phyloP scores from a whole-genome alignment of 2,329 filamentous ascomycete genomes.

The Verticillium alfalfae region DNA sequence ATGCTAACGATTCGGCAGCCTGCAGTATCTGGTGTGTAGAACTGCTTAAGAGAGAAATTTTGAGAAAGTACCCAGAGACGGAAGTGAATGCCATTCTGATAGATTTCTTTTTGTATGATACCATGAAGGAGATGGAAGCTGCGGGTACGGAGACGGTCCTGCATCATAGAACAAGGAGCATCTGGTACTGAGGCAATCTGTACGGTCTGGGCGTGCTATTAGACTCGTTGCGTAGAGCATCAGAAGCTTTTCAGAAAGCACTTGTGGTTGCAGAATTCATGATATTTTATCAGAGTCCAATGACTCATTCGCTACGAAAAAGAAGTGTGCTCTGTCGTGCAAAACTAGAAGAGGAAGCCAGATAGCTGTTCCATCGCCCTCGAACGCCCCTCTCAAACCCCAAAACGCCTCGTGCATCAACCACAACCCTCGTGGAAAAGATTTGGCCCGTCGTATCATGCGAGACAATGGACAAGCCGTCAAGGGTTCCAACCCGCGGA shows the following conservation, averaged over 20 bases:
- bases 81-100: slow-evolving; percentile 84
- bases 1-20: slow-evolving; percentile 36
- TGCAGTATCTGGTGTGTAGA: slow-evolving; percentile 97
- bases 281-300: not conserved
- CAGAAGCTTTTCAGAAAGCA: not conserved
- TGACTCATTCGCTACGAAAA: not conserved
- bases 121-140: slow-evolving; percentile 78
- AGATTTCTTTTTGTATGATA: slow-evolving; percentile 96
- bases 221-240: not conserved
- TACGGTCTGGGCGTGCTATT: not conserved
- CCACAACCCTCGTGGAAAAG: not conserved
- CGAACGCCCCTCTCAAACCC: not conserved
- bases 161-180: slow-evolving; percentile 86
- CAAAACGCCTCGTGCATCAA: not conserved
- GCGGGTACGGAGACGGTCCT: slow-evolving; percentile 58
- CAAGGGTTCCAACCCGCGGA: not conserved
- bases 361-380: not conserved
- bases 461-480: not conserved
- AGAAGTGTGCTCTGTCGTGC: not conserved
- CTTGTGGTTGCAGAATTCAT: not conserved
- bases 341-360: not conserved
- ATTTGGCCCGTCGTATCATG: not conserved
- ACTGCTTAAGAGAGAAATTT: slow-evolving; percentile 76
- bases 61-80: slow-evolving; percentile 63
- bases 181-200: slow-evolving; percentile 68